Evolutionary conservation across 768 basidiomycete genomes (phyloP), one percentile per base, ranked within the genome.

Genomic region (Termitomyces sp.): DNA sequence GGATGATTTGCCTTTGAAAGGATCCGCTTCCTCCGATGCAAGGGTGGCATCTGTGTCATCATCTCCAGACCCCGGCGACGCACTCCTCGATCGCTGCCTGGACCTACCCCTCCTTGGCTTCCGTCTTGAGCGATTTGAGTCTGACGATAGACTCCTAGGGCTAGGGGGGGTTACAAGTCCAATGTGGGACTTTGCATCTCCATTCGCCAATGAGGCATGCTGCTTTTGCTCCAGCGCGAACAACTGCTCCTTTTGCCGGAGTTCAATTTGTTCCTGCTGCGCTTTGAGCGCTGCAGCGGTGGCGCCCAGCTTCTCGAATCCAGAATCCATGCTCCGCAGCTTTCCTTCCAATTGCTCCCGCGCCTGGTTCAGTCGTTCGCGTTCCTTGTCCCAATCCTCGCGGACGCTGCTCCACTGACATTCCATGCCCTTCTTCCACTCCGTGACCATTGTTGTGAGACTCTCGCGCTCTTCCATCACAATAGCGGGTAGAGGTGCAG

Each of bases 321-420:
- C 79, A 14, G 76, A 73, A 65, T 88, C 86, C n/a, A 87, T 75
- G 9, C 72, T 71, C 12, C 79, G 76, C 56, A 83, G 76, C 58
- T 85, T 81, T 6, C 61, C 74, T 73, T 96, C 95, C 88, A 91
- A 96, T 66, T 95, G 92, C 46, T 91, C 86, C 52, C 88, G 80
- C 12, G 92, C 92, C 20, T 81, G 77, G 45, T 80, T 78, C 11
- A 97, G 79, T 20, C 92, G 80, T 62, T 89, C 88, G 4, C 94
- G 80, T 73, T 97, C 95, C 42, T 83, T 78, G 2, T 81, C 81
- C 94, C 94, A 97, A 59, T 91, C 89, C 65, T 92, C 88, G 66
- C 88, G 85, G 37, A 95, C 87, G 34, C 73, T 76, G 40, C 77
- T 82, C 92, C 92, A 95, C 54, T 87, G 84, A 9, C 87, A 89